phyloP scores from a whole-genome alignment of 1,284 basidiomycete species.

The Cutaneotrichosporon sp. region DNA sequence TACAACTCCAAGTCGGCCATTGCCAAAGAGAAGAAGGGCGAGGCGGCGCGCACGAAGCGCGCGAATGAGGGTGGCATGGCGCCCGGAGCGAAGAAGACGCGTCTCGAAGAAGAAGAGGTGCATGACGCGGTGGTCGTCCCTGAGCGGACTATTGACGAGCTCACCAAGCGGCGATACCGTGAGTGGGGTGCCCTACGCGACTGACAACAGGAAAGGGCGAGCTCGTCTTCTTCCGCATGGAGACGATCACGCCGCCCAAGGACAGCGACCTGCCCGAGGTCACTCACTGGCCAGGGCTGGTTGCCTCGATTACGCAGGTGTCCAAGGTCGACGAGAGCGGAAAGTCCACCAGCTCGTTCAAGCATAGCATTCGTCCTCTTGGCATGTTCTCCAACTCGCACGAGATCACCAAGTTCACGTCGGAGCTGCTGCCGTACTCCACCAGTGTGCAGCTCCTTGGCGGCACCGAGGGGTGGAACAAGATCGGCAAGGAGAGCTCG shows the following conservation, averaged over 20 bases:
- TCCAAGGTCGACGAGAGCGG: slow-evolving; percentile 4
- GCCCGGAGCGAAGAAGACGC: slow-evolving; percentile 4
- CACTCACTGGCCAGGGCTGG: slow-evolving; percentile 48
- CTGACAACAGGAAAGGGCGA: slow-evolving; percentile 38
- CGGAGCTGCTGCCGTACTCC: slow-evolving; percentile 40
- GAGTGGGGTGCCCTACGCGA: not conserved
- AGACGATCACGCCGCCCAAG: slow-evolving; percentile 30
- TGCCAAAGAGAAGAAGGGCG: slow-evolving; percentile 14
- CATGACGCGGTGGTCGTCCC: slow-evolving; percentile 11
- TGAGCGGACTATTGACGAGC: slow-evolving; percentile 25
- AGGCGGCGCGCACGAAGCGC: slow-evolving; percentile 15
- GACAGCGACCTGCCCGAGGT: slow-evolving; percentile 26
- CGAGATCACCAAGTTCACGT: slow-evolving; percentile 27
- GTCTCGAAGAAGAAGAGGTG: not conserved
- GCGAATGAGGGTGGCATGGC: not conserved
- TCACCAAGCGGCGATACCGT: slow-evolving; percentile 21
- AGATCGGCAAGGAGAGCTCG: slow-evolving; percentile 31
- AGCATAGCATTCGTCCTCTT: slow-evolving; percentile 39
- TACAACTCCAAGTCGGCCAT: slow-evolving; percentile 27
- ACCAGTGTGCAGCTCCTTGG: slow-evolving; percentile 36
- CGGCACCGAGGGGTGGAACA: slow-evolving; percentile 33
- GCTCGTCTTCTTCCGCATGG: slow-evolving; percentile 41
- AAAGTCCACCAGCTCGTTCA: not conserved
- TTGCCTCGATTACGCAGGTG: slow-evolving; percentile 22
- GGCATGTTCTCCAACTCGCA: slow-evolving; percentile 36